Conservation (phyloP, 805 yeast genomes). For the Ogataea pini region DNA sequence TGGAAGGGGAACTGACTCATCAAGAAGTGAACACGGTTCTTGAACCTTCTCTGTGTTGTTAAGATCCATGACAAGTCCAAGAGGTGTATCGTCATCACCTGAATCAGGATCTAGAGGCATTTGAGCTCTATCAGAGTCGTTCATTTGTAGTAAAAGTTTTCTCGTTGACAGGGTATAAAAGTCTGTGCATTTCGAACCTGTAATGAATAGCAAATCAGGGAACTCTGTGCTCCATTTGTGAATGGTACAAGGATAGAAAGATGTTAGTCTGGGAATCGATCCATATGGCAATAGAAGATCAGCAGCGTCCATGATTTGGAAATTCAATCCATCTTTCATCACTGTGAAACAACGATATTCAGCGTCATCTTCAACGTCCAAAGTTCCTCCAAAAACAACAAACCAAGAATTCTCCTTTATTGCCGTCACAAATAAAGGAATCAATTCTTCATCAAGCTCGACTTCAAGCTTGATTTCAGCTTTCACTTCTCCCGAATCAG, state of each 20-base stretch:
- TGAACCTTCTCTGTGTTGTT: slow-evolving; percentile 43
- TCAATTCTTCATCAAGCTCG: slow-evolving; percentile 11
- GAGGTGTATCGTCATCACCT: slow-evolving; percentile 67
- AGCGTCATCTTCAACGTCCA: slow-evolving; percentile 17
- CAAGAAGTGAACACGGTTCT: slow-evolving; percentile 61
- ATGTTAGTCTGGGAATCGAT: slow-evolving; percentile 45
- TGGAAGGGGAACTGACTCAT: slow-evolving; percentile 63
- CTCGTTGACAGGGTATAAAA: slow-evolving; percentile 45
- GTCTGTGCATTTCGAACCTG: slow-evolving; percentile 69
- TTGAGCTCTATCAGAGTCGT: slow-evolving; percentile 72
- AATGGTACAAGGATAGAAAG: slow-evolving; percentile 45
- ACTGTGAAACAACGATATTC: slow-evolving; percentile 16
- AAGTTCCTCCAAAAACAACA: slow-evolving; percentile 16
- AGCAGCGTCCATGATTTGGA: slow-evolving; percentile 27
- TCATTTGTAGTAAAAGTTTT: slow-evolving; percentile 47
- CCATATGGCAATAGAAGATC: slow-evolving; percentile 49
- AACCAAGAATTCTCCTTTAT: slow-evolving; percentile 14
- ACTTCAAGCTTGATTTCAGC: slow-evolving; percentile 3
- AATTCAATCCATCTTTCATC: neutral
- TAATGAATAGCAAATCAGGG: slow-evolving; percentile 44
- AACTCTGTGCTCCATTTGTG: slow-evolving; percentile 41
- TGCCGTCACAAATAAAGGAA: slow-evolving; percentile 10
- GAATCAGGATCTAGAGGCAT: slow-evolving; percentile 69
- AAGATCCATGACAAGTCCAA: slow-evolving; percentile 69
- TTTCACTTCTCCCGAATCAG: slow-evolving; percentile 1